These are phyloP conservation scores for Sordaria brevicollis DNA, from an alignment of 495 filamentous ascomycete species.

Conservation along the genomic window DNA sequence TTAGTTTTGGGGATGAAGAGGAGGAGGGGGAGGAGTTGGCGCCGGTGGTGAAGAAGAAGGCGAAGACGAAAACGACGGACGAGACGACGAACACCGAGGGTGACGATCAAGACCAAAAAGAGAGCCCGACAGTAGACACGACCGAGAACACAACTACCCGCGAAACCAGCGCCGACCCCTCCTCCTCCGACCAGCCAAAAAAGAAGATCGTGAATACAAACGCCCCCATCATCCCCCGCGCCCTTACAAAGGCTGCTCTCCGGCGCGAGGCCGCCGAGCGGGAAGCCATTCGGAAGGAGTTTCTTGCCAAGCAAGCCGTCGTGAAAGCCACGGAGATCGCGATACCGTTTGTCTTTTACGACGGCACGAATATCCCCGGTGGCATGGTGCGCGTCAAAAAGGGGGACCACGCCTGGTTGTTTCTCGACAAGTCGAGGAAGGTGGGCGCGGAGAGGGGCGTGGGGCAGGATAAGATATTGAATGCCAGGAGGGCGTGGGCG, in stretches of 20 bases:
- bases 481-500: slow-evolving; percentile 76
- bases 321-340: slow-evolving; percentile 84
- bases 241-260: slow-evolving; percentile 76
- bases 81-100: slow-evolving; percentile 17
- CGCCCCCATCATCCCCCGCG: slow-evolving; percentile 60
- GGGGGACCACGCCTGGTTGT: slow-evolving; percentile 82
- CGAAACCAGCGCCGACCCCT: slow-evolving; percentile 18
- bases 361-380: slow-evolving; percentile 89
- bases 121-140: slow-evolving; percentile 19
- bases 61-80: slow-evolving; percentile 19
- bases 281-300: slow-evolving; percentile 77
- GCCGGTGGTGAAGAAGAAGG: slow-evolving; percentile 34
- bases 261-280: slow-evolving; percentile 71
- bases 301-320: slow-evolving; percentile 69
- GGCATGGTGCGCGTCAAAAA: slow-evolving; percentile 80
- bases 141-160: slow-evolving; percentile 27
- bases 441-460: slow-evolving; percentile 77
- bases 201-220: slow-evolving; percentile 58
- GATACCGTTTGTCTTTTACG: slow-evolving; percentile 96
- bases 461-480: slow-evolving; percentile 47
- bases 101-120: slow-evolving; percentile 16
- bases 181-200: slow-evolving; percentile 17
- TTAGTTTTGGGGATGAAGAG: slow-evolving; percentile 34
- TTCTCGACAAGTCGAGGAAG: slow-evolving; percentile 82
- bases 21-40: slow-evolving; percentile 15